These are phyloP conservation scores for Prillingera fragicola DNA, from an alignment of 1,284 basidiomycete species.

Conservation along the genomic window DNA sequence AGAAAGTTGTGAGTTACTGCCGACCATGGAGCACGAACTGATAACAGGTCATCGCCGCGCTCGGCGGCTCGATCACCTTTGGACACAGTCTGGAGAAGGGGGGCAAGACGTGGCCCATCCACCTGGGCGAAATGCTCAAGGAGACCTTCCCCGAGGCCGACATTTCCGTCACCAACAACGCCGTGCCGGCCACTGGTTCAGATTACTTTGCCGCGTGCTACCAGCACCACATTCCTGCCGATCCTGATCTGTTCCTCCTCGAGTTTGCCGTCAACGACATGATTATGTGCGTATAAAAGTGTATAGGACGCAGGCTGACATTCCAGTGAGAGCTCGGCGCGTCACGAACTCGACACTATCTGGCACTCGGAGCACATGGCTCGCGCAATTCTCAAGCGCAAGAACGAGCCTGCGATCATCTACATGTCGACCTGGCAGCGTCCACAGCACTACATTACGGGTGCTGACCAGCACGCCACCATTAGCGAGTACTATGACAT, in stretches of 20 bases:
- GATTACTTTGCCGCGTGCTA: neutral
- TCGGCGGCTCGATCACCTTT: slow-evolving; percentile 5
- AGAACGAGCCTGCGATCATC: neutral
- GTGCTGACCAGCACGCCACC: neutral
- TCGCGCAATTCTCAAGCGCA: neutral
- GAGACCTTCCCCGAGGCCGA: neutral
- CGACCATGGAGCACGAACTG: neutral
- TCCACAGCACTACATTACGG: neutral
- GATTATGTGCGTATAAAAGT: neutral
- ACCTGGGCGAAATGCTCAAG: neutral
- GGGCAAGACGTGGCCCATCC: neutral
- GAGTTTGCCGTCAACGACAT: neutral
- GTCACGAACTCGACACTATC: neutral
- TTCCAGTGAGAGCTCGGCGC: neutral
- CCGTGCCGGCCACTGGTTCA: neutral
- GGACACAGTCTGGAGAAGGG: slow-evolving; percentile 2
- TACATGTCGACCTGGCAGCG: neutral
- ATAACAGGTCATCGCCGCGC: neutral
- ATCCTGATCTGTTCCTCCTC: neutral
- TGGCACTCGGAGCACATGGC: neutral
- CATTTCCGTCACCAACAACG: neutral
- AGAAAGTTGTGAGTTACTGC: neutral
- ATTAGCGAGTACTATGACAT: neutral
- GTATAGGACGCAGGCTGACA: neutral
- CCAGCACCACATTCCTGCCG: neutral